Conservation (phyloP, 2,329 filamentous ascomycete species). For the Endothia cerciana region DNA sequence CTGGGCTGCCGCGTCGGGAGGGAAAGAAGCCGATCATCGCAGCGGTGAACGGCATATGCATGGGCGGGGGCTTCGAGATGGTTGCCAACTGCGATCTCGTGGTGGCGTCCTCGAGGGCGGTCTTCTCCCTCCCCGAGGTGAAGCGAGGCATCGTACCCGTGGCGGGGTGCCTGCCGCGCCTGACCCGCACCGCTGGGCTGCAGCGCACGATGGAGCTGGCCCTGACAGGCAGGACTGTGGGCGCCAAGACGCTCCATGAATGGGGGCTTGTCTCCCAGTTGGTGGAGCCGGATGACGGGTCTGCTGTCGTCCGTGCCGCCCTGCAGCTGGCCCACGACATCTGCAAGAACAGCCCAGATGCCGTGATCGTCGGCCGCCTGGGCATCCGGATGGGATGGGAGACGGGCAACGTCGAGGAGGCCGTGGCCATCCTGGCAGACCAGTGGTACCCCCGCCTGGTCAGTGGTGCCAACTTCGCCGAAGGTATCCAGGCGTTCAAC, state of each 20-base stretch:
- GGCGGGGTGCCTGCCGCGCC: slow-evolving; percentile 70
- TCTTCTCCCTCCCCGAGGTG: slow-evolving; percentile 71
- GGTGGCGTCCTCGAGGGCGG: slow-evolving; percentile 60
- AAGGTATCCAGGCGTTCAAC: slow-evolving; percentile 36
- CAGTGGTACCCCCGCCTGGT: slow-evolving; percentile 34
- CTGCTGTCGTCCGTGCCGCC: slow-evolving; percentile 57
- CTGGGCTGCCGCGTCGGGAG: slow-evolving; percentile 63
- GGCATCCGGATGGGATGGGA: slow-evolving; percentile 77
- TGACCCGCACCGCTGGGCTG: slow-evolving; percentile 67
- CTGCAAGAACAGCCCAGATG: slow-evolving; percentile 71
- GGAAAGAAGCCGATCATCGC: slow-evolving; percentile 77
- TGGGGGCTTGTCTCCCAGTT: slow-evolving; percentile 74
- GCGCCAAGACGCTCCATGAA: slow-evolving; percentile 59
- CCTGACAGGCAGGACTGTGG: slow-evolving; percentile 64
- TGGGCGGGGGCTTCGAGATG: slow-evolving; percentile 77
- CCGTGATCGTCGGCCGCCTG: slow-evolving; percentile 71
- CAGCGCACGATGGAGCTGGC: slow-evolving; percentile 75
- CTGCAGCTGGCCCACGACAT: slow-evolving; percentile 53
- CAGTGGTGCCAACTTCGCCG: slow-evolving; percentile 35
- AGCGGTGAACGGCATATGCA: slow-evolving; percentile 74
- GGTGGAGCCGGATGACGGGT: slow-evolving; percentile 40
- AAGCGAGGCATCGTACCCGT: slow-evolving; percentile 71
- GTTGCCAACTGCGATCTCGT: slow-evolving; percentile 72
- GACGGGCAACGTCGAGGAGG: slow-evolving; percentile 38
- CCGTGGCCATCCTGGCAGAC: slow-evolving; percentile 31